Base-by-base conservation (phyloP, 306 rosid genomes). In the Inga leiocalycina region DNA sequence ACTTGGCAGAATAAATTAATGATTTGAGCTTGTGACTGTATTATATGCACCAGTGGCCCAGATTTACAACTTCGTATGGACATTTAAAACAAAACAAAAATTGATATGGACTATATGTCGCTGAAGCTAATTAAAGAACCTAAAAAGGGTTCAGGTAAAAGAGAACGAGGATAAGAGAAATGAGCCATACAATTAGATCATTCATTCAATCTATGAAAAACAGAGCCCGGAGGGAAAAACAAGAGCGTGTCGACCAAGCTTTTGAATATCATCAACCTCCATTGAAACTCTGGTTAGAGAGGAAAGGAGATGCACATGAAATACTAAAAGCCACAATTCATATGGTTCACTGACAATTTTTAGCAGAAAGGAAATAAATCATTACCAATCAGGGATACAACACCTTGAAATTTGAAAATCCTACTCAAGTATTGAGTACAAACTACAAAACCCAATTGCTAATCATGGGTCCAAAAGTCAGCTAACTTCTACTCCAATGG, bases 391-490 rank as follows among this genome's bases (percentile, higher is more conserved):
- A 83, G 37, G 83, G 77, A 81, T 45, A 79, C 80, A 24, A 69
- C 66, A 76, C 71, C 43, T 48, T 41, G 82, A 85, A 80, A 82
- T 51, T 51, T 84, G 54, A 83, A 82, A 24, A 74, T 85, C 85
- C 81, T 89, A 81, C 82, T 74, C 81, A 84, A 84, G 84, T 82
- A 88, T 54, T 56, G 84, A 86, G 85, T 87, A 88, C 88, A 83
- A 84, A 69, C 77, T 85, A 85, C 83, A 69, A 39, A 39, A 51
- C 32, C 56, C 37, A 45, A 71, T n/a, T 11, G 89, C 84, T 77
- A 83, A 73, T 56, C 65, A 81, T 69, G 86, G 80, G 81, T 57
- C 80, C 86, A 57, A 80, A 83, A 84, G 90, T 88, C 87, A 81
- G 83, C 78, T 84, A 84, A 84, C 86, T 79, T 82, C 86, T 82